phyloP scores from a whole-genome alignment of 257 asterid species.

The Osmanthus fragrans region DNA sequence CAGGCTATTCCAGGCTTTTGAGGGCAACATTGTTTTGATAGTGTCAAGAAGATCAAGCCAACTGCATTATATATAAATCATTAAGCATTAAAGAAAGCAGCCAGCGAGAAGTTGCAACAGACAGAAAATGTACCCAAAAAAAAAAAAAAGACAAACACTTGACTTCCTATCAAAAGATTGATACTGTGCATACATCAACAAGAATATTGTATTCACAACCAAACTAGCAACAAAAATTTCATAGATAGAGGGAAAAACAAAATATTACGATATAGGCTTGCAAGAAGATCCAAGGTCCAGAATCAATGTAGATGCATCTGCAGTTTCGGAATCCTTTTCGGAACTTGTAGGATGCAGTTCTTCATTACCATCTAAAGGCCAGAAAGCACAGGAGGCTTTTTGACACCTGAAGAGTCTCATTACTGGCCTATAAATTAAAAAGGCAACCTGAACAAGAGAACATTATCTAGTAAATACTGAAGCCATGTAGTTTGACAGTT shows the following conservation, averaged over 20 bases:
- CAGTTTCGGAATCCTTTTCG: constrained; percentile 61
- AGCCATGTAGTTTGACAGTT: background rate
- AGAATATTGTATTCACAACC: constrained; percentile 17
- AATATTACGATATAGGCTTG: constrained; percentile 61
- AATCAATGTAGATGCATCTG: constrained; percentile 48
- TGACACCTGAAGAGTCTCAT: constrained; percentile 92
- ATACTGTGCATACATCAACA: background rate
- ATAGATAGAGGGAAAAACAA: constrained; percentile 23
- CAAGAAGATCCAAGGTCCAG: constrained; percentile 81
- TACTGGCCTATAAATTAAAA: constrained; percentile 91
- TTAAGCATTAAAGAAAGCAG: constrained; percentile 21
- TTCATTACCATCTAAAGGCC: constrained; percentile 83
- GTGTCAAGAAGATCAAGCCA: constrained; percentile 89
- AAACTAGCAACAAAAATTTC: constrained; percentile 8
- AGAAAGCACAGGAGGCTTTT: constrained; percentile 53
- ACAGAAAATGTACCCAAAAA: background rate
- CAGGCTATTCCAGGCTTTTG: constrained; percentile 98
- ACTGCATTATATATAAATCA: constrained; percentile 48
- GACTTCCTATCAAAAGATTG: background rate
- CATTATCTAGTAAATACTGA: constrained; percentile 3
- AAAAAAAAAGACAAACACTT: background rate
- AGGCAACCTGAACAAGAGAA: constrained; percentile 74
- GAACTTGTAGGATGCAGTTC: constrained; percentile 36
- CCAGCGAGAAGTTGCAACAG: constrained; percentile 9
- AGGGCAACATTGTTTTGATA: constrained; percentile 85